phyloP scores from a whole-genome alignment of 2,329 filamentous ascomycete genomes.

The Xylaria multiplex region DNA sequence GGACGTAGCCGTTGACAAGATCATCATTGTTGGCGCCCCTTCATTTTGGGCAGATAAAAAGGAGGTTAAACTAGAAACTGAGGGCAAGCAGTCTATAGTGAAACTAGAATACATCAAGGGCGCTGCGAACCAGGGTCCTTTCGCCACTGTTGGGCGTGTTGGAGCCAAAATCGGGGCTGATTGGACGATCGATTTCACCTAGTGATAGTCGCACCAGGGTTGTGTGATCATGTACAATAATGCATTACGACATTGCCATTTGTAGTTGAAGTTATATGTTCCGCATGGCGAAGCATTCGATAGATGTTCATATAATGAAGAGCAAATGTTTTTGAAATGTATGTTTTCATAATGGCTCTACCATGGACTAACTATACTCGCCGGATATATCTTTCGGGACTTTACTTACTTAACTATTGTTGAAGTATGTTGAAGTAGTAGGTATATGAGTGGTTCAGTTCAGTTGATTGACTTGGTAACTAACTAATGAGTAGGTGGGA shows the following conservation, averaged over 20 bases:
- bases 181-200: conserved; percentile 59
- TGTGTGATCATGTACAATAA: conserved; percentile 9
- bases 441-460: no score
- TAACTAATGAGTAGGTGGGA: no score
- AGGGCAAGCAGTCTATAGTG: conserved; percentile 64
- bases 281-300: background rate
- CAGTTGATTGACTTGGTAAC: no score
- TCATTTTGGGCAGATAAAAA: conserved; percentile 73
- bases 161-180: conserved; percentile 63
- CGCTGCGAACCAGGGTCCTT: conserved; percentile 59
- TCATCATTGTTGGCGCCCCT: conserved; percentile 84
- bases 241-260: background rate
- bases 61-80: conserved; percentile 65
- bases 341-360: background rate
- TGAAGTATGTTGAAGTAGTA: no score
- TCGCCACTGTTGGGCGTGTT: conserved; percentile 63
- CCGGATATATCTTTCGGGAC: background rate
- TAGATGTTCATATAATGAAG: conserved; percentile 18
- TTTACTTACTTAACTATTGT: no score
- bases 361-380: background rate
- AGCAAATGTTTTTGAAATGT: background rate
- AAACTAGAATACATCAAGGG: conserved; percentile 69
- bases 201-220: background rate
- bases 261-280: conserved; percentile 12
- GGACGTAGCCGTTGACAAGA: conserved; percentile 81